Evolutionary conservation across 805 yeast species (phyloP).

Genomic region (Cyberlindnera sargentensis): DNA sequence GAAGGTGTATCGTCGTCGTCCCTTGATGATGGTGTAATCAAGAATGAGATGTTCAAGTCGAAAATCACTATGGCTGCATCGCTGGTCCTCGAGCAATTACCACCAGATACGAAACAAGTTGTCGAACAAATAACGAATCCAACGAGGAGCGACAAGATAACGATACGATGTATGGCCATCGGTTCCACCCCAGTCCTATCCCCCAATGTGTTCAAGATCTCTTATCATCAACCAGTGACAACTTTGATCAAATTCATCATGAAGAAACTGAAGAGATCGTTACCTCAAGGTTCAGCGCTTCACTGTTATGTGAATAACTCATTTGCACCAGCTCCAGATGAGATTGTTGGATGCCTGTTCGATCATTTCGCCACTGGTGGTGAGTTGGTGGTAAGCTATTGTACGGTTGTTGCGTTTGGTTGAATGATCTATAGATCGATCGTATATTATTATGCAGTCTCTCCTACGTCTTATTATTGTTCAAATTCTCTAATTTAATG

Average conservation of each 20-base stretch:
- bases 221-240: constrained; percentile 38
- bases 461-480: too few relatives aligned
- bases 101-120: constrained; percentile 13
- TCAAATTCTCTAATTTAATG: neutral
- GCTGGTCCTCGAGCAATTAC: constrained; percentile 15
- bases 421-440: constrained; percentile 8
- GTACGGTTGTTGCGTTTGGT: constrained; percentile 41
- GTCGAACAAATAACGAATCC: constrained; percentile 10
- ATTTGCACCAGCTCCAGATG: constrained; percentile 40
- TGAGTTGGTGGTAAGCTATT: constrained; percentile 38
- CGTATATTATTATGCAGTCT: too few relatives aligned
- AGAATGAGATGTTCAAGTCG: constrained; percentile 15
- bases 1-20: neutral
- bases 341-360: constrained; percentile 31
- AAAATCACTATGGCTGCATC: constrained; percentile 21
- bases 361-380: constrained; percentile 29
- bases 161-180: constrained; percentile 51
- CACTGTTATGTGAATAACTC: constrained; percentile 41
- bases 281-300: constrained; percentile 14
- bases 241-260: constrained; percentile 40
- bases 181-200: constrained; percentile 47
- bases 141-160: constrained; percentile 21
- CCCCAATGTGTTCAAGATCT: constrained; percentile 45
- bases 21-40: constrained; percentile 6
- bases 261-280: constrained; percentile 28